Evolutionary conservation across 257 asterid species (phyloP).

Genomic region (Salvia hispanica): DNA sequence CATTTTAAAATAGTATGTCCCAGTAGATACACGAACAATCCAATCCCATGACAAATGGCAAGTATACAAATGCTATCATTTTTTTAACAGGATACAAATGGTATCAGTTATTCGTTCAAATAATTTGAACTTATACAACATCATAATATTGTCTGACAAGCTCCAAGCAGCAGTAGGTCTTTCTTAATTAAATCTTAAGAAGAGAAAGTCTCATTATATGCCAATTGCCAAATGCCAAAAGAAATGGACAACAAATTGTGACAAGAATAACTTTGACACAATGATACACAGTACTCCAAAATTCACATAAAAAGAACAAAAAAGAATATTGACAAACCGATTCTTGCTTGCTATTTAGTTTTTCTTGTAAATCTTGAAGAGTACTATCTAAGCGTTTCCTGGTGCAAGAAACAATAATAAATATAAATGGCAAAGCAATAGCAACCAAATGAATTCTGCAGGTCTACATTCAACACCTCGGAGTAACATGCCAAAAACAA

Average conservation of each 20-base stretch:
- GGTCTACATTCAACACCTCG: conserved; percentile 1
- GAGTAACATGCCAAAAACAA: neutral
- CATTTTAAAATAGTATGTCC: neutral
- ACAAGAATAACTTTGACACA: neutral
- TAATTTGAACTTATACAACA: neutral
- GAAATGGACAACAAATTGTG: neutral
- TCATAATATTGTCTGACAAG: neutral
- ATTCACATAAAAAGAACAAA: conserved; percentile 12
- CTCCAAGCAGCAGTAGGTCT: conserved; percentile 12
- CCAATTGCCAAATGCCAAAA: conserved; percentile 17
- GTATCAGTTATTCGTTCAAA: neutral
- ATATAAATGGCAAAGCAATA: neutral
- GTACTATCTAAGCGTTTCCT: conserved; percentile 85
- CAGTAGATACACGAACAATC: neutral
- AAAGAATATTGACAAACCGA: conserved; percentile 53
- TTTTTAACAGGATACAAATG: neutral
- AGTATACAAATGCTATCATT: neutral
- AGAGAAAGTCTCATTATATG: conserved; percentile 2
- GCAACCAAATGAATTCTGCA: conserved; percentile 17
- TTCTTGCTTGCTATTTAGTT: conserved; percentile 92
- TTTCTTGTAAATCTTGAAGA: conserved; percentile 91
- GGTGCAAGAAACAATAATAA: conserved; percentile 29
- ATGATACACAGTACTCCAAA: neutral
- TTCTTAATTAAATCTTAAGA: conserved; percentile 24
- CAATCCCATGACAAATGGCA: neutral